Evolutionary conservation across 2,329 filamentous ascomycete species (phyloP).

Genomic region (Fusarium incarnatum): DNA sequence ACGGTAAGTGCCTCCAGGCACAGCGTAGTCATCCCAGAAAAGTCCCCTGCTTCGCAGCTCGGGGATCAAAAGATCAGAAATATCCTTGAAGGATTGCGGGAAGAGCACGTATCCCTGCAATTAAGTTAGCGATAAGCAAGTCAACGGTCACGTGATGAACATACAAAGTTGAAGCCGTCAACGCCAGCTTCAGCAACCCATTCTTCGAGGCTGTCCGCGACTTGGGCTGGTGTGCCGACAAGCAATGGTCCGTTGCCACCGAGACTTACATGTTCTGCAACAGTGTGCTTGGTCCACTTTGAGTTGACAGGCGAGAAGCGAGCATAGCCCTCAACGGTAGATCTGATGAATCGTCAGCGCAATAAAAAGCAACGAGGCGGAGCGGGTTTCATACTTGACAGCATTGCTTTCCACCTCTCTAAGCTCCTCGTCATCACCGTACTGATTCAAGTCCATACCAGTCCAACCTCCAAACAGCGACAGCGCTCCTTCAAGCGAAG

Average conservation of each 20-base stretch:
- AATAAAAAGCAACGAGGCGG: constrained; percentile 40
- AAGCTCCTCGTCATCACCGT: constrained; percentile 74
- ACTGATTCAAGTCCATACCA: constrained; percentile 66
- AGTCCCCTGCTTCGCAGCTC: constrained; percentile 69
- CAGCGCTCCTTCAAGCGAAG: constrained; percentile 75
- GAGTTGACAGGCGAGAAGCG: neutral
- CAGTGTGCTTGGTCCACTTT: constrained; percentile 77
- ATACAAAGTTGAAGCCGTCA: constrained; percentile 77
- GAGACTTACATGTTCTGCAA: constrained; percentile 75
- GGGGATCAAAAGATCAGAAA: constrained; percentile 67
- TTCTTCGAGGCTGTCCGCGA: constrained; percentile 74
- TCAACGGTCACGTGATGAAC: neutral
- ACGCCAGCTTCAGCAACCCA: constrained; percentile 78
- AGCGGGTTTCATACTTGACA: constrained; percentile 54
- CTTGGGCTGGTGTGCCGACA: constrained; percentile 72
- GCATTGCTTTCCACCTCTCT: constrained; percentile 72
- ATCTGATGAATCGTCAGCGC: neutral
- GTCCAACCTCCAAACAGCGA: constrained; percentile 82
- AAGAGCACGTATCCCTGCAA: constrained; percentile 47
- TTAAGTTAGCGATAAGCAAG: neutral
- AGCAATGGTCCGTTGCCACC: constrained; percentile 73
- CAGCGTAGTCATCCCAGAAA: constrained; percentile 63
- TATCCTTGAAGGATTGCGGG: constrained; percentile 74
- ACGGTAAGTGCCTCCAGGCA: constrained; percentile 57
- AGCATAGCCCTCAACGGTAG: neutral